Base-by-base conservation (phyloP, 2,329 filamentous ascomycete species). In the Aureobasidium sp. region DNA sequence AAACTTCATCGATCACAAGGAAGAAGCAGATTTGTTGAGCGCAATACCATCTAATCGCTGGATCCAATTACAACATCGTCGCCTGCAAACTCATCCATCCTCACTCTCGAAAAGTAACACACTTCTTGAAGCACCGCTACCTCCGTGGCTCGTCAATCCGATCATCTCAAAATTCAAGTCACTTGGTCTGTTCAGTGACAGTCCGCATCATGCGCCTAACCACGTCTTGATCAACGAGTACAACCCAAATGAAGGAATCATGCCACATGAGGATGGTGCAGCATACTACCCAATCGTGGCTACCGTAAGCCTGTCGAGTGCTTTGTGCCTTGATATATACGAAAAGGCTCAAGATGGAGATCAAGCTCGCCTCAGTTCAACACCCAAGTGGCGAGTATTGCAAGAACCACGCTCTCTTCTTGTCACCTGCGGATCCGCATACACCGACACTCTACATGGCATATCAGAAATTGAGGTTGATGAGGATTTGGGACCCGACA, bases 161-260 rank as follows among this genome's bases (percentile, higher is more conserved):
- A 78, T 96, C 51, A 75, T 94, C 56, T 74, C 83, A 3, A 87
- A 83, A 39, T 76, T 80, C 64, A 66, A 76, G 25, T 65, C 69
- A 1, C 68, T 82, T 0, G 75, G 75, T 4, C 75, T 87, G 14
- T 88, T 87, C 70, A 65, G 72, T 2, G 72, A 79, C 22, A 90
- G 91, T 56, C 89, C 90, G 5, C 92, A 97, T 70, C 69, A 78
- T 20, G 80, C 79, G 4, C 90, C 93, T 2, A 99, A 97, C 69
- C 94, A 97, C 75, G 90, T 96, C 49, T 80, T 97, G 41, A 86
- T 97, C 68, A 99, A 99, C 71, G 92, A 97, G 73, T 99, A 97
- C 73, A 81, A 82, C 1, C 85, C 90, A 0, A 90, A 90, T 1
- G 84, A 96, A 65, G 93, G 93, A n/a, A 97, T 97, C 67, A 96